phyloP scores from a whole-genome alignment of 257 asterid species.

The Orobanche coerulescens region DNA sequence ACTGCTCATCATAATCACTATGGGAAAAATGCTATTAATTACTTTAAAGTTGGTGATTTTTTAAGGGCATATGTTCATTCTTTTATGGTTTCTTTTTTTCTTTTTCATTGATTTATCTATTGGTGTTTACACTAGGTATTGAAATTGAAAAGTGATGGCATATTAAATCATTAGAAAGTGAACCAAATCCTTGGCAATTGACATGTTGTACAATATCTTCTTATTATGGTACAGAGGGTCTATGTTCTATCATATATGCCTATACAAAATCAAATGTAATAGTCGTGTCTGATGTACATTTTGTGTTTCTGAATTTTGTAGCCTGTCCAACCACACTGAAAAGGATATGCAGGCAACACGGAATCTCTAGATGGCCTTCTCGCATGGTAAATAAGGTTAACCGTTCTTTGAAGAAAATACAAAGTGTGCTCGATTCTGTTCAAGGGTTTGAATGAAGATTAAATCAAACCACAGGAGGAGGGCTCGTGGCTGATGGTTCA shows the following conservation, averaged over 20 bases:
- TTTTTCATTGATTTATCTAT: too few relatives aligned
- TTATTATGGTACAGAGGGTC: too few relatives aligned
- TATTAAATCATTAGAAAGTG: too few relatives aligned
- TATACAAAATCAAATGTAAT: not conserved
- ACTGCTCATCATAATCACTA: not conserved
- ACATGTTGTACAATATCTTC: too few relatives aligned
- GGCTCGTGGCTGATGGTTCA: slow-evolving; percentile 33
- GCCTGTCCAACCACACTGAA: slow-evolving; percentile 84
- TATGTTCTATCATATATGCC: not conserved
- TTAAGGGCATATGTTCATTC: too few relatives aligned
- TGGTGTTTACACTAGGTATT: too few relatives aligned
- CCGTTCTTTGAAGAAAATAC: slow-evolving; percentile 60
- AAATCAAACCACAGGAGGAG: slow-evolving; percentile 42
- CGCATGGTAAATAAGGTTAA: slow-evolving; percentile 73
- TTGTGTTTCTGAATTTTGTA: slow-evolving; percentile 17
- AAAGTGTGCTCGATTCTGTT: slow-evolving; percentile 57
- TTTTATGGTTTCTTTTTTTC: too few relatives aligned
- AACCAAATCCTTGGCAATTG: too few relatives aligned
- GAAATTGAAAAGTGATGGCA: too few relatives aligned
- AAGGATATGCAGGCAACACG: slow-evolving; percentile 71
- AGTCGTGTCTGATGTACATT: not conserved
- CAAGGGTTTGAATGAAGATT: slow-evolving; percentile 62
- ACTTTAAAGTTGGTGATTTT: not conserved
- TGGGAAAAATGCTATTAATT: not conserved
- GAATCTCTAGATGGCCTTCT: slow-evolving; percentile 86